Evolutionary conservation across 2,329 filamentous ascomycete genomes (phyloP).

Genomic region (Xylariaceae sp.): DNA sequence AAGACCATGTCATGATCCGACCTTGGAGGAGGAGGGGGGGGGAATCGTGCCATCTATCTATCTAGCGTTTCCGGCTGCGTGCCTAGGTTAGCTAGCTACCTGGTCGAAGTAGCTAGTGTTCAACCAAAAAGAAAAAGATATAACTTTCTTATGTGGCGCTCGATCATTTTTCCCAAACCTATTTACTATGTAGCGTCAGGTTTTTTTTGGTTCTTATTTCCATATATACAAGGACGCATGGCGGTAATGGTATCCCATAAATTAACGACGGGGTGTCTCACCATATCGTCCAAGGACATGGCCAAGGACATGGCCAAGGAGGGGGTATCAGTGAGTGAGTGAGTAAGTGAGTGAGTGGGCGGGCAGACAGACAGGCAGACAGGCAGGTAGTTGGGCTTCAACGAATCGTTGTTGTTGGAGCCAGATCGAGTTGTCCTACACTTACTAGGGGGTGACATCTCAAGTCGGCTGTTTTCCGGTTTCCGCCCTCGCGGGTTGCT

Average conservation of each 20-base stretch:
- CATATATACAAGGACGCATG: slow-evolving; percentile 7
- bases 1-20: slow-evolving; percentile 4
- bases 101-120: not conserved
- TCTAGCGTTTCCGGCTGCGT: not conserved
- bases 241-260: slow-evolving; percentile 4
- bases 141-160: not conserved
- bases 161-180: not conserved
- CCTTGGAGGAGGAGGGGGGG: not conserved
- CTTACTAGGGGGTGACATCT: slow-evolving; percentile 1
- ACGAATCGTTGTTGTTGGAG: slow-evolving; percentile 5
- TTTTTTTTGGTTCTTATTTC: not conserved
- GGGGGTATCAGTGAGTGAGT: slow-evolving; percentile 4
- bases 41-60: no score
- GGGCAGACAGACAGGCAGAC: no score
- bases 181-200: not conserved
- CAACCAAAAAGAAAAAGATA: not conserved
- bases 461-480: slow-evolving; percentile 2
- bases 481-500: slow-evolving; percentile 1
- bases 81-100: not conserved
- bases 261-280: slow-evolving; percentile 9
- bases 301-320: no score
- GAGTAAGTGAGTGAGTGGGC: no score
- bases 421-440: slow-evolving; percentile 11
- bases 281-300: not conserved
- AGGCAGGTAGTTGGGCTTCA: slow-evolving; percentile 16